Evolutionary conservation across 768 basidiomycete species (phyloP), one percentile per base, ranked within the genome.

Genomic region (Russula foetens): DNA sequence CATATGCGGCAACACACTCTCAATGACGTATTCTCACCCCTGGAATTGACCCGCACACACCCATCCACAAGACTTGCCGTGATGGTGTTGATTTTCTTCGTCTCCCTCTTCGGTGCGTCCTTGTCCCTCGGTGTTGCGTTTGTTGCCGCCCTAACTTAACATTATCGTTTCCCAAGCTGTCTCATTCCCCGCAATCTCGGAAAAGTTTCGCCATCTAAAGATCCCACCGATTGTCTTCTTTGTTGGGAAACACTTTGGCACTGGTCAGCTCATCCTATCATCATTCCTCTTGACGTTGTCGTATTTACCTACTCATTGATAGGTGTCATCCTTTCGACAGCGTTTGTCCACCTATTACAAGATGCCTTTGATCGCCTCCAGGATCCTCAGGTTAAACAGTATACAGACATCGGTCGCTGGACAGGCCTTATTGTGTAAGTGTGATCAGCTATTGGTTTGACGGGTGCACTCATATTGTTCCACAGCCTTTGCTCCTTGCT

Each of bases 211-310:
- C 7, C 76, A 76, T 58, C 66, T 90, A 23, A 78, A 78, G 54
- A 84, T 90, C 65, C 88, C 88, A 1, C 78, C 78, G 24, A 74
- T 88, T 17, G 67, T 86, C 19, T 92, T 92, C 69, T 92, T 92
- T 71, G 76, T 90, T n/a, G 89, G 87, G 41, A 92, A 91, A 67
- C 90, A 92, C 69, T 91, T 92, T 66, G 90, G 90, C 38, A 92
- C 90, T 15, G 65, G 65, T 64, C 9, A 24, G 59, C 9, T 33
- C 26, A 35, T 38, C 24, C 15, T 3, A 3, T 26, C 14, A 14
- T 7, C 4, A 8, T n/a, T 11, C 15, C 45, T 19, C 23, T 35
- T 21, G 24, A 69, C 49, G 4, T n/a, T 3, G 7, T 58, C 26
- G 24, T 28, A 23, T 46, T 47, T 14, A 52, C 49, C 19, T 7